Evolutionary conservation across 2,329 filamentous ascomycete genomes (phyloP).

Genomic region (Drechslerella stenobrocha): DNA sequence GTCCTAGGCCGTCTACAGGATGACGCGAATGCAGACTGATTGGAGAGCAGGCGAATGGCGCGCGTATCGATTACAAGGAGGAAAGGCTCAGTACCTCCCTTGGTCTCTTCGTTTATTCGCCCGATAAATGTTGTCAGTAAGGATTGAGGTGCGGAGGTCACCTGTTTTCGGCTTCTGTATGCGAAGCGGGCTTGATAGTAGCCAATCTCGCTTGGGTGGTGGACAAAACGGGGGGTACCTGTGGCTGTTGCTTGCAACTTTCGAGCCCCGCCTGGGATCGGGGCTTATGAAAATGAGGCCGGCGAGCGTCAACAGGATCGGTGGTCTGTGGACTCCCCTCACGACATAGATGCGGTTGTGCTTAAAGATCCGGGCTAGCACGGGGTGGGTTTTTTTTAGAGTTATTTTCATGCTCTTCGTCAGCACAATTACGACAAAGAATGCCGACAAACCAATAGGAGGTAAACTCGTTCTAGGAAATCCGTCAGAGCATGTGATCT

Average conservation of each 20-base stretch:
- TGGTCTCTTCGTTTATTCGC: slow-evolving; percentile 29
- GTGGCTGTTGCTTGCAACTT: slow-evolving; percentile 25
- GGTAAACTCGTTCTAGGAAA: background rate
- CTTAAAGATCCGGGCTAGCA: slow-evolving; percentile 28
- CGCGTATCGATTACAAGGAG: slow-evolving; percentile 48
- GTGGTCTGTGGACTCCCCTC: slow-evolving; percentile 14
- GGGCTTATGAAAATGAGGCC: slow-evolving; percentile 14
- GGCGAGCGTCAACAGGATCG: background rate
- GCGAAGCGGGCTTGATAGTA: slow-evolving; percentile 44
- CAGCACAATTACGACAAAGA: background rate
- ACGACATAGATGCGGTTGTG: slow-evolving; percentile 14
- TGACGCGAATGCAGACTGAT: slow-evolving; percentile 20
- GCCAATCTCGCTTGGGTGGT: slow-evolving; percentile 46
- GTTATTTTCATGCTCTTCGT: background rate
- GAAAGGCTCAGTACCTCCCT: slow-evolving; percentile 15
- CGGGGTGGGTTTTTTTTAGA: slow-evolving; percentile 6
- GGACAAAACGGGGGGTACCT: slow-evolving; percentile 37
- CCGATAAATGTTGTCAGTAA: slow-evolving; percentile 46
- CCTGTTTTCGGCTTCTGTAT: slow-evolving; percentile 46
- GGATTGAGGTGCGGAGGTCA: slow-evolving; percentile 47
- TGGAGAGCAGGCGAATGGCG: slow-evolving; percentile 25
- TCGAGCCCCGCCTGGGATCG: slow-evolving; percentile 20
- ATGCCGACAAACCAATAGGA: background rate
- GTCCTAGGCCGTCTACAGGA: slow-evolving; percentile 36
- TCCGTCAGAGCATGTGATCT: background rate